Percentiles rank a stretch among this genome's conserved stretches.
Evolutionary conservation across 2,329 filamentous ascomycete genomes (phyloP).

Genomic region (Sporothrix dimorphospora): DNA sequence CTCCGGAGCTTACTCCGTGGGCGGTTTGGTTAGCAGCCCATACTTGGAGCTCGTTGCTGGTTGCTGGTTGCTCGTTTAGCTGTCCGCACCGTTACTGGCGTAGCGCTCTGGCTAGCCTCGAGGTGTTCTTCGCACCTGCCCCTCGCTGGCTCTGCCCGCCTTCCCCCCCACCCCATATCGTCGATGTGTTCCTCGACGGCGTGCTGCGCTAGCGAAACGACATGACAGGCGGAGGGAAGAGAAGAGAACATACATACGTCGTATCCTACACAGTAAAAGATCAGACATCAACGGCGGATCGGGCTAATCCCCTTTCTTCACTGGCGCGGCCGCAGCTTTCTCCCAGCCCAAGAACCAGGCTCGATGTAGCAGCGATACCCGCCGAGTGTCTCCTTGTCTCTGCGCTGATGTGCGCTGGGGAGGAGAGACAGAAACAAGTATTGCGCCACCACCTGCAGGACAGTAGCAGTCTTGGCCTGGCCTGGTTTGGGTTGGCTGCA

Average conservation of each 20-base stretch:
- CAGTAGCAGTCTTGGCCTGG: neutral
- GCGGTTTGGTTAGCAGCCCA: neutral
- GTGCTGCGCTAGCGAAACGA: constrained; percentile 27
- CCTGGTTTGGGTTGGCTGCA: neutral
- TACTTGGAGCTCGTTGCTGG: too few species aligned
- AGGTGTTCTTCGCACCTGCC: neutral
- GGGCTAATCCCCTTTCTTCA: constrained; percentile 11
- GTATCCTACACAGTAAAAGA: neutral
- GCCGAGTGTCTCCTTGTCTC: neutral
- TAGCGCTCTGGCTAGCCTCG: neutral
- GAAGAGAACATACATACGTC: neutral
- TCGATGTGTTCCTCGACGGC: constrained; percentile 30
- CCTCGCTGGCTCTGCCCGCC: constrained; percentile 16
- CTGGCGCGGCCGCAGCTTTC: neutral
- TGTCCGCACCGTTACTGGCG: constrained; percentile 6
- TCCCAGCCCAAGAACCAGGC: neutral
- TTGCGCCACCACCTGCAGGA: neutral
- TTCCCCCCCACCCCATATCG: constrained; percentile 25
- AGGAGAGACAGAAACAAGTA: neutral
- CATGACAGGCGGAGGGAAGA: neutral
- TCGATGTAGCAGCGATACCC: constrained; percentile 8
- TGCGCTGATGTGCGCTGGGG: neutral
- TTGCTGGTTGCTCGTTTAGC: neutral
- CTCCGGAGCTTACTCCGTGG: constrained; percentile 7
- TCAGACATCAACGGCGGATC: neutral